These are phyloP conservation scores for Raphanus sativus DNA, from an alignment of 345 rosid genomes.

Conservation along the genomic window DNA sequence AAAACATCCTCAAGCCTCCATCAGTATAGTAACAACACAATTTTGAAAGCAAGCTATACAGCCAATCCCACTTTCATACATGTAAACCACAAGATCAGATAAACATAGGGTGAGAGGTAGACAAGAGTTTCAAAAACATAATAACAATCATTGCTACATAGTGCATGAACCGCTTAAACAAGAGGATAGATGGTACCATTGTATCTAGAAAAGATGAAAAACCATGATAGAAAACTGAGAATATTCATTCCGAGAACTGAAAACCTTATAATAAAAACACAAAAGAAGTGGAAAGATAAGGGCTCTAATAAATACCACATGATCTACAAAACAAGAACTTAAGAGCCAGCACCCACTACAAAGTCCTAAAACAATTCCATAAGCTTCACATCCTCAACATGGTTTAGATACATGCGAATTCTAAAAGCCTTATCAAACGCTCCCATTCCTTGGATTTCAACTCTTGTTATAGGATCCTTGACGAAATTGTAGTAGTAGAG, in stretches of 20 bases:
- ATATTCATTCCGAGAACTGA: background rate
- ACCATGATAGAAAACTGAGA: background rate
- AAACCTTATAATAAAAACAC: background rate
- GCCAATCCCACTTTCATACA: background rate
- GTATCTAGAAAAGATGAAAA: background rate
- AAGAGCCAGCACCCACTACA: background rate
- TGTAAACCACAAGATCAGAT: background rate
- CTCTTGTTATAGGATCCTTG: background rate
- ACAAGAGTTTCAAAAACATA: background rate
- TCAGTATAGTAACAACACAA: slow-evolving; percentile 27
- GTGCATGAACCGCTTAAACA: background rate
- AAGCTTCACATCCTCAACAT: slow-evolving; percentile 9
- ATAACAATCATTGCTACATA: background rate
- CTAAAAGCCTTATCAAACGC: background rate
- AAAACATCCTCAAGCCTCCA: slow-evolving; percentile 82
- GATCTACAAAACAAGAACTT: background rate
- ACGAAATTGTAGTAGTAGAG: background rate
- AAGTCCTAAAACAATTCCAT: background rate
- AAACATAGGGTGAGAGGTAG: background rate
- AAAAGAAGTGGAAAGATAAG: background rate
- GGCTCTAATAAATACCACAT: background rate
- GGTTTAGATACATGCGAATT: background rate
- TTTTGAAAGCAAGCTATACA: slow-evolving; percentile 13
- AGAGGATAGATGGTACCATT: background rate
- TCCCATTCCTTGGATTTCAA: background rate